A percentile compares a stretch with the other conserved stretches of the same genome.
Evolutionary conservation across 2,329 filamentous ascomycete species (phyloP).

Genomic region (Pleurostoma richardsiae): DNA sequence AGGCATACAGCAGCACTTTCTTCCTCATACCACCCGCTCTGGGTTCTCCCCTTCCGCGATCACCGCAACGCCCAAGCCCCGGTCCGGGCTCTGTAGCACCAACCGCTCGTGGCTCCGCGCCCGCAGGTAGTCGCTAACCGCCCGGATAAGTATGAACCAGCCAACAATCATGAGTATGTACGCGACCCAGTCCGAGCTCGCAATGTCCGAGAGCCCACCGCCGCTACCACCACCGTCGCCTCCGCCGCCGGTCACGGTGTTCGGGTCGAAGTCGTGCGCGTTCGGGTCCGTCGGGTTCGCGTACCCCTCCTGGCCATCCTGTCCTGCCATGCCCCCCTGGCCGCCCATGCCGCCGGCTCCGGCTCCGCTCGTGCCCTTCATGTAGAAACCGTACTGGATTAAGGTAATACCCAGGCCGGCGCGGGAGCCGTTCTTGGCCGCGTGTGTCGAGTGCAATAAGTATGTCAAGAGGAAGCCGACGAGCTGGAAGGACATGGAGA

Average conservation of each 20-base stretch:
- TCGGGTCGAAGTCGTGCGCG: conserved; percentile 79
- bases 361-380: conserved; percentile 57
- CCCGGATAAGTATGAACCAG: conserved; percentile 95
- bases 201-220: conserved; percentile 51
- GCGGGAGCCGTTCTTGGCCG: conserved; percentile 93
- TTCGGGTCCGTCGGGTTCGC: conserved; percentile 81
- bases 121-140: conserved; percentile 85
- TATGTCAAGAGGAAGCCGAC: conserved; percentile 98
- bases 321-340: conserved; percentile 32
- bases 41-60: conserved; percentile 80
- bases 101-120: conserved; percentile 89
- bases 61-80: conserved; percentile 77
- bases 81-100: conserved; percentile 86
- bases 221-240: conserved; percentile 28
- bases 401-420: conserved; percentile 92
- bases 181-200: conserved; percentile 79
- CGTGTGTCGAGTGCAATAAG: conserved; percentile 94
- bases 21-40: conserved; percentile 64
- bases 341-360: conserved; percentile 30
- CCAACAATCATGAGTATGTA: conserved; percentile 95
- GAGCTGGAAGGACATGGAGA: conserved; percentile 94
- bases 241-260: conserved; percentile 46
- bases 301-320: conserved; percentile 48
- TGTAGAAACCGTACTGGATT: conserved; percentile 94
- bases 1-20: no score